phyloP scores from a whole-genome alignment of 2,329 filamentous ascomycete species.

The Diaporthe helianthi region DNA sequence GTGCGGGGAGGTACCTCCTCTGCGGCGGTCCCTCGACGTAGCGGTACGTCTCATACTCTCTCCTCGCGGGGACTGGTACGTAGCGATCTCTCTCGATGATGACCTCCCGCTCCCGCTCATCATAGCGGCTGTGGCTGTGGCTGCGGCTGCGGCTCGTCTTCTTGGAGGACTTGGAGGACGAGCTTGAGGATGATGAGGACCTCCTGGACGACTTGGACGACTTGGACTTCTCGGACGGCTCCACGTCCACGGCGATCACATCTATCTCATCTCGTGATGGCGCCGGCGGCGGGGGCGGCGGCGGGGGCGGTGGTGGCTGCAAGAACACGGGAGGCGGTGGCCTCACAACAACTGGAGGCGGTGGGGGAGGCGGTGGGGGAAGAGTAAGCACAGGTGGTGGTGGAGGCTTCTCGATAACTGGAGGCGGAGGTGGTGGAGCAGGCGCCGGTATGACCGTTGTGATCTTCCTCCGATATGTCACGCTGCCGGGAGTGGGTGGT shows the following conservation, averaged over 20 bases:
- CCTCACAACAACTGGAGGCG: slow-evolving; percentile 35
- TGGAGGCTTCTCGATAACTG: slow-evolving; percentile 35
- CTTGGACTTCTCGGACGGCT: slow-evolving; percentile 36
- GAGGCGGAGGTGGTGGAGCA: slow-evolving; percentile 40
- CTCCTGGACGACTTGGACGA: slow-evolving; percentile 17
- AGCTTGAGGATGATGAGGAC: slow-evolving; percentile 28
- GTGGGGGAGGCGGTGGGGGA: slow-evolving; percentile 37
- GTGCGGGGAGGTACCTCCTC: slow-evolving; percentile 47
- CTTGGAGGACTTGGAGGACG: slow-evolving; percentile 27
- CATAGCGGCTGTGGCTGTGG: slow-evolving; percentile 35
- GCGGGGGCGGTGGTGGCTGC: slow-evolving; percentile 37
- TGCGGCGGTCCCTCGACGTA: slow-evolving; percentile 56
- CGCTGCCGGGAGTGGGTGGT: slow-evolving; percentile 49
- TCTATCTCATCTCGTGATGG: slow-evolving; percentile 39
- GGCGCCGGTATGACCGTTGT: slow-evolving; percentile 48
- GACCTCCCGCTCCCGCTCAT: slow-evolving; percentile 48
- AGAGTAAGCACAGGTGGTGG: slow-evolving; percentile 36
- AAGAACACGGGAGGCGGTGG: slow-evolving; percentile 36
- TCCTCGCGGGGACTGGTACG: slow-evolving; percentile 50
- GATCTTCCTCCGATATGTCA: slow-evolving; percentile 46
- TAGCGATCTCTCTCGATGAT: slow-evolving; percentile 60
- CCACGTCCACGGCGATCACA: slow-evolving; percentile 41
- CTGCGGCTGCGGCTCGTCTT: slow-evolving; percentile 38
- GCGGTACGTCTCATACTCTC: slow-evolving; percentile 57
- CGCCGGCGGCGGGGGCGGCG: slow-evolving; percentile 37